Percentiles rank a stretch among this genome's conserved stretches.
Evolutionary conservation across 2,329 filamentous ascomycete species (phyloP).

Genomic region (Knufia petricola): DNA sequence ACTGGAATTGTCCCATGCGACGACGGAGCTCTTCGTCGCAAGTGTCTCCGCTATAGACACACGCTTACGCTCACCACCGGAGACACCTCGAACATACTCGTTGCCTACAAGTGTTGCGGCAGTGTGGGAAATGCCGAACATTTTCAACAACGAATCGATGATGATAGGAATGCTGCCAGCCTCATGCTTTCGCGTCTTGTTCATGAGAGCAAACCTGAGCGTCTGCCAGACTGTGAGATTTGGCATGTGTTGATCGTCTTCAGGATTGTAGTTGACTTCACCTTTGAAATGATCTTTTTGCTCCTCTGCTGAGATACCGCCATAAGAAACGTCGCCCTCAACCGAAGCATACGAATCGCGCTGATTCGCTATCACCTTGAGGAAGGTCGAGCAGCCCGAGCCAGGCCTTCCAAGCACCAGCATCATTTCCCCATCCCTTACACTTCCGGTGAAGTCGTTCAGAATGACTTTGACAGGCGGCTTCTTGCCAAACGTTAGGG

Average conservation of each 20-base stretch:
- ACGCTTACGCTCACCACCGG: constrained; percentile 70
- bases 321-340: constrained; percentile 61
- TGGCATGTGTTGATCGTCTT: constrained; percentile 68
- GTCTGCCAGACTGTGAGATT: constrained; percentile 69
- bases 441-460: constrained; percentile 57
- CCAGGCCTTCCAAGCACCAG: constrained; percentile 64
- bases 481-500: constrained; percentile 38
- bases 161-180: constrained; percentile 57
- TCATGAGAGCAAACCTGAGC: constrained; percentile 62
- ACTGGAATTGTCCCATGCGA: constrained; percentile 73
- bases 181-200: constrained; percentile 62
- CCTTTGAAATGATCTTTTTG: constrained; percentile 61
- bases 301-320: constrained; percentile 58
- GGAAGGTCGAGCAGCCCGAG: constrained; percentile 64
- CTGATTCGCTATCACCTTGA: constrained; percentile 66
- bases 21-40: constrained; percentile 61
- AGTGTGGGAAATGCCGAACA: constrained; percentile 71
- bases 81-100: constrained; percentile 61
- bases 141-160: constrained; percentile 59
- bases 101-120: constrained; percentile 68
- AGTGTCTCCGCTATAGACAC: constrained; percentile 71
- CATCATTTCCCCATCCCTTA: constrained; percentile 63
- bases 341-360: constrained; percentile 56
- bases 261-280: constrained; percentile 68
- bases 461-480: constrained; percentile 48